Percentiles rank a stretch among this genome's conserved stretches.
Evolutionary conservation across 75 land plant genomes (phyloP).

Genomic region (Chamaecyparis obtusa): DNA sequence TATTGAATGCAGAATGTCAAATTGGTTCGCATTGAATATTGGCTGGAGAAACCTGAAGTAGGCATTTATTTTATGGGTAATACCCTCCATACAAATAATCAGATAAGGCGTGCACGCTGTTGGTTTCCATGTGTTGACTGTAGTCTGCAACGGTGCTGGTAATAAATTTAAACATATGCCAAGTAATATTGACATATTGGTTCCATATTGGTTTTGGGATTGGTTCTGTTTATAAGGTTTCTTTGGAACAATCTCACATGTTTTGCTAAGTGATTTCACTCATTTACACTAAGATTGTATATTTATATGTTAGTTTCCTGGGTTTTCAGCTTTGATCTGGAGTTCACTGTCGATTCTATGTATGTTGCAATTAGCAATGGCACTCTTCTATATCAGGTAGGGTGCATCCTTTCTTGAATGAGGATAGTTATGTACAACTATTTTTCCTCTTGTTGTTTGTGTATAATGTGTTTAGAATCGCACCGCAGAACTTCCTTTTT

Average conservation of each 20-base stretch:
- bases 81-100: slow-evolving; percentile 72
- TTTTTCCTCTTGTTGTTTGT: neutral
- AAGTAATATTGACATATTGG: neutral
- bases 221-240: neutral
- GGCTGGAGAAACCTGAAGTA: slow-evolving; percentile 70
- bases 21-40: slow-evolving; percentile 75
- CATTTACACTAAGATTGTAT: slow-evolving; percentile 7
- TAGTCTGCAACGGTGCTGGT: slow-evolving; percentile 76
- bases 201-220: neutral
- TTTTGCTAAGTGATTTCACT: neutral
- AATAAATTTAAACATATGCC: slow-evolving; percentile 3
- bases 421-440: neutral
- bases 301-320: slow-evolving; percentile 1
- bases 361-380: slow-evolving; percentile 94
- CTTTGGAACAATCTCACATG: neutral
- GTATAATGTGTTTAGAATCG: neutral
- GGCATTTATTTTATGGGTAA: slow-evolving; percentile 66
- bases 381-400: slow-evolving; percentile 82
- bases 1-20: slow-evolving; percentile 64
- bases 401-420: neutral
- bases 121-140: slow-evolving; percentile 98
- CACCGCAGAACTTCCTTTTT: neutral
- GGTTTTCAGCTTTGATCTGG: slow-evolving; percentile 76
- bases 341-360: slow-evolving; percentile 80
- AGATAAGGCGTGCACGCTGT: slow-evolving; percentile 86